Conservation (phyloP, 2,329 filamentous ascomycete species). For the Hypomyces perniciosus region DNA sequence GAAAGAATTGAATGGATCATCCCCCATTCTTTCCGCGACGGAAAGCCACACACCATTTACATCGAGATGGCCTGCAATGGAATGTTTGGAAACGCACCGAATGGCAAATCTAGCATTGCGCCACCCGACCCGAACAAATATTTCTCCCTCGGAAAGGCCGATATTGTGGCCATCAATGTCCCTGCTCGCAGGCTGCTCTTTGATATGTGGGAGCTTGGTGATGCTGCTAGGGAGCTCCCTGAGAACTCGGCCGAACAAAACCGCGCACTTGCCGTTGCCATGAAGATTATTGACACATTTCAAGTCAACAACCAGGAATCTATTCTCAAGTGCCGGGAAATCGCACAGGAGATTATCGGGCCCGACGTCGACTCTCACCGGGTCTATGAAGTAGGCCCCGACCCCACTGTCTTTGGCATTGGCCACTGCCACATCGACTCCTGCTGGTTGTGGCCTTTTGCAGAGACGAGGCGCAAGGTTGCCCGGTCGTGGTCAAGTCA, state of each 20-base stretch:
- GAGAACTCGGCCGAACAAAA: slow-evolving; percentile 84
- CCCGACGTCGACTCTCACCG: slow-evolving; percentile 72
- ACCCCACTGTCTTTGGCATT: slow-evolving; percentile 77
- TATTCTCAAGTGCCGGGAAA: slow-evolving; percentile 71
- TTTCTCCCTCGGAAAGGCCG: slow-evolving; percentile 68
- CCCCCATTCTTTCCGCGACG: slow-evolving; percentile 73
- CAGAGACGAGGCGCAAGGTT: slow-evolving; percentile 94
- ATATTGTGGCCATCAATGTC: slow-evolving; percentile 84
- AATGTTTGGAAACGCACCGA: slow-evolving; percentile 92
- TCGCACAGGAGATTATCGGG: slow-evolving; percentile 79
- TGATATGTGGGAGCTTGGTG: slow-evolving; percentile 93
- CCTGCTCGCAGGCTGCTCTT: slow-evolving; percentile 77
- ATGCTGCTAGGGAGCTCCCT: slow-evolving; percentile 88
- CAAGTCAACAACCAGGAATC: slow-evolving; percentile 73
- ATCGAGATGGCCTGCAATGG: slow-evolving; percentile 98
- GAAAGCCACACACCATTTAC: slow-evolving; percentile 82
- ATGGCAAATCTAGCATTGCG: slow-evolving; percentile 73
- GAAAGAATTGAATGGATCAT: slow-evolving; percentile 91
- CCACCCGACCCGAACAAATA: slow-evolving; percentile 81
- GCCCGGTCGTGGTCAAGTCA: slow-evolving; percentile 95
- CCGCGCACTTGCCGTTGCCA: slow-evolving; percentile 74
- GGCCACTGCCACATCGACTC: slow-evolving; percentile 98
- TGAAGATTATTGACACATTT: slow-evolving; percentile 85
- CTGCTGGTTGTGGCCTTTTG: slow-evolving; percentile 98
- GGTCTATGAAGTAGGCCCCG: slow-evolving; percentile 72